Conservation (phyloP, 768 basidiomycete genomes). For the Agaricus blazei region DNA sequence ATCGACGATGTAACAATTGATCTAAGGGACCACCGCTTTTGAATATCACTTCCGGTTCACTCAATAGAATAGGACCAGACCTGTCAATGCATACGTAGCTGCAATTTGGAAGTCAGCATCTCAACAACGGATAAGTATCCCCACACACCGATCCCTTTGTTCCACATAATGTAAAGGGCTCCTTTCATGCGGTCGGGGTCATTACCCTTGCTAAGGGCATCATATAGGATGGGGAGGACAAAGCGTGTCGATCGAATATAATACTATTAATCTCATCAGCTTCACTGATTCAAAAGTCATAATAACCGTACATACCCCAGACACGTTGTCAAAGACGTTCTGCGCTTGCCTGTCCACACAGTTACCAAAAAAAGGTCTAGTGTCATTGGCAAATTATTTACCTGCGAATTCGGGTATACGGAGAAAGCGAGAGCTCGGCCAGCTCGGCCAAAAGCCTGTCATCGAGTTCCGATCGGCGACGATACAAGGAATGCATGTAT, state of each 20-base stretch:
- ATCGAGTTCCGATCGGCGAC: conserved; percentile 68
- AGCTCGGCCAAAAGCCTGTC: conserved; percentile 64
- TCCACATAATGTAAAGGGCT: conserved; percentile 75
- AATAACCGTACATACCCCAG: conserved; percentile 43
- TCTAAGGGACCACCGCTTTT: conserved; percentile 32
- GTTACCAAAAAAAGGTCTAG: background rate
- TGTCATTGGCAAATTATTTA: conserved; percentile 24
- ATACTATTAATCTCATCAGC: conserved; percentile 35
- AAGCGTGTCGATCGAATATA: conserved; percentile 69
- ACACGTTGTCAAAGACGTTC: conserved; percentile 55
- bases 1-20: conserved; percentile 47
- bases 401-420: conserved; percentile 75
- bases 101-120: background rate
- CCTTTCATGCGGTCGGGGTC: conserved; percentile 97
- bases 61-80: conserved; percentile 29
- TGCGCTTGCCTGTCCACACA: conserved; percentile 54
- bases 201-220: conserved; percentile 62
- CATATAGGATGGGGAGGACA: conserved; percentile 54
- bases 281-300: conserved; percentile 8
- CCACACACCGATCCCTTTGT: conserved; percentile 59
- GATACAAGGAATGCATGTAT: conserved; percentile 74
- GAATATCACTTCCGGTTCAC: background rate
- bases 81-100: conserved; percentile 68
- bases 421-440: conserved; percentile 71
- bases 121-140: conserved; percentile 1